These are phyloP conservation scores for Pseudoscleropodium purum DNA, from an alignment of 225 moss, liverwort and hornwort species.

Conservation along the genomic window DNA sequence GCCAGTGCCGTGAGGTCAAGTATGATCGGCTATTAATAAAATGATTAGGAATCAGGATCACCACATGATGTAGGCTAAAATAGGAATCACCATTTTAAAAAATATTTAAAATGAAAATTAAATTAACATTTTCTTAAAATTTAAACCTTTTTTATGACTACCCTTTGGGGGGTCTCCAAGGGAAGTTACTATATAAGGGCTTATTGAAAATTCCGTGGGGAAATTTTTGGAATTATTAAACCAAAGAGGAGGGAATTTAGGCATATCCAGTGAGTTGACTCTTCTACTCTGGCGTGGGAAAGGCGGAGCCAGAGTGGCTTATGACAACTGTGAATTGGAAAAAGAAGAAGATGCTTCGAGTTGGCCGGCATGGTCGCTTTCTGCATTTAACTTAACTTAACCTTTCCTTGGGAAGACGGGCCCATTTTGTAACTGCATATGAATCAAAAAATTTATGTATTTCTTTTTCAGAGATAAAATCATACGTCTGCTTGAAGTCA, in stretches of 20 bases:
- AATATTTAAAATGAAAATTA: background rate
- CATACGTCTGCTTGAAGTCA: accelerated
- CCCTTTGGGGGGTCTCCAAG: background rate
- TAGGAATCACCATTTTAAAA: background rate
- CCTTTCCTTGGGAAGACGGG: too few species aligned
- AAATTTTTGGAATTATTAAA: background rate
- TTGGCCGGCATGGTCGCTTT: background rate
- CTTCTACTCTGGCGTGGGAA: background rate
- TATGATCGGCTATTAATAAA: background rate
- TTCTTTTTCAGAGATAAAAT: background rate
- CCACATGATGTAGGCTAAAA: background rate
- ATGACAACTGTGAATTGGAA: background rate
- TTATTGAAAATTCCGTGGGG: background rate
- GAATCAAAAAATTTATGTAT: too few species aligned
- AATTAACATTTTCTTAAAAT: too few species aligned
- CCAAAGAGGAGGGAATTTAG: background rate
- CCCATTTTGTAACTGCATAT: background rate
- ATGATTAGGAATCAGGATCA: background rate
- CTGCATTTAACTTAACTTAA: background rate
- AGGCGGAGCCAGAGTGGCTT: background rate
- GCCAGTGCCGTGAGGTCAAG: background rate
- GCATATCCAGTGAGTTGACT: background rate
- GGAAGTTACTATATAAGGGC: background rate
- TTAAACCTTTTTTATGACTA: background rate
- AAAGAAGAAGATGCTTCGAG: background rate